These are phyloP conservation scores for Metschnikowia lachancei DNA, from an alignment of 805 yeast genomes.

Conservation along the genomic window DNA sequence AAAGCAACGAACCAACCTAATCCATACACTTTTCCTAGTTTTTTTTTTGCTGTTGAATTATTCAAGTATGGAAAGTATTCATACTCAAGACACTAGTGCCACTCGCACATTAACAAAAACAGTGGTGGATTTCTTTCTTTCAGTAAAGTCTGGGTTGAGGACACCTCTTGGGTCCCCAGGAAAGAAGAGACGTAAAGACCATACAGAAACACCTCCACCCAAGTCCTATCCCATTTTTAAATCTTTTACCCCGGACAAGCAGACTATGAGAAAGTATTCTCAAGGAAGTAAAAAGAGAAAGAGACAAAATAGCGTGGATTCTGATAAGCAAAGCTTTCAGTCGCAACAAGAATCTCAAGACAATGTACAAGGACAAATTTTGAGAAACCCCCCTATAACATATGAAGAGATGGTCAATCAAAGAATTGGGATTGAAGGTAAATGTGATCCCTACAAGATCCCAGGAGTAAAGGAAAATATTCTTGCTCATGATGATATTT, in stretches of 20 bases:
- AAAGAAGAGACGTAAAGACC: neutral
- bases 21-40: neutral
- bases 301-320: neutral
- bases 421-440: conserved; percentile 4
- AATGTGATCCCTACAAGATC: conserved; percentile 7
- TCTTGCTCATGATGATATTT: neutral
- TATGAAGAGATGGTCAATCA: conserved; percentile 8
- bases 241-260: neutral
- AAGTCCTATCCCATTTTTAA: neutral
- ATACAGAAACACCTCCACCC: neutral
- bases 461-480: neutral
- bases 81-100: neutral
- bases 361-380: neutral
- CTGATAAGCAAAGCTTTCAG: neutral
- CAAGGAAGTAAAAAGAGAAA: neutral
- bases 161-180: conserved; percentile 5
- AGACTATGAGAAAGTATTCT: conserved; percentile 2
- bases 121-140: conserved; percentile 2
- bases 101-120: conserved; percentile 6
- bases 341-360: neutral
- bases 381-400: neutral
- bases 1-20: neutral
- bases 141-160: conserved; percentile 7
- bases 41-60: neutral
- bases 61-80: conserved; percentile 4